Base-by-base conservation (phyloP, 176 grass and related monocot genomes). In the Carex myosuroides region DNA sequence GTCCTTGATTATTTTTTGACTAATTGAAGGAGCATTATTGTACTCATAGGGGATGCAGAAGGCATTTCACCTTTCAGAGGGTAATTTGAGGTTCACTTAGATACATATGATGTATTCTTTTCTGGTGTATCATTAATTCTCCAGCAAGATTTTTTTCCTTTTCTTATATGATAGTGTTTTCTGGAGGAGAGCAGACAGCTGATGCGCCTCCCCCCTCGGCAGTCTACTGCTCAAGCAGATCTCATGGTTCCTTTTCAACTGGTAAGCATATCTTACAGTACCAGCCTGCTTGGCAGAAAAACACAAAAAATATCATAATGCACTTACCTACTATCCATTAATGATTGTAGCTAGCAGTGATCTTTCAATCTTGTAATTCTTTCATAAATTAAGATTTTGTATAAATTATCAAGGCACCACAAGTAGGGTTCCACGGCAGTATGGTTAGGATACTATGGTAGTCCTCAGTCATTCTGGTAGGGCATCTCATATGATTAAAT, bases 221-320 rank as follows among this genome's bases (percentile, higher is more conserved):
- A 98, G 86, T 98, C 95, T 84, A 98, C 96, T 79, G 96, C 96
- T 83, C 93, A 98, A 95, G 96, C 96, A 86, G 93, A 98, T 89
- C 93, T 98, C 30, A 88, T 93, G 90, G 79, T 98, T 22, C 96
- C 96, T 55, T 98, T 98, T 90, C 96, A 98, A 82, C 90, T 98
- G 89, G 96, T 98, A 85, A 85, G 85, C 74, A 79, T 63, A 57
- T 63, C 29, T 83, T 65, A 29, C 24, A 53, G 24, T 66, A 64
- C 8, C 37, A 73, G 26, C 12, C 42, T 73, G 18, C 65, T 32
- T 32, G 72, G 48, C 29, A 55, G 48, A 76, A 76, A 53, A 54
- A 24, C 22, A 55, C 17, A 55, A 55, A 76, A 76, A 17, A 6
- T 26, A 32, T 13, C 48, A 76, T 30, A 24, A 32, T 76, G 48